Evolutionary conservation across 768 basidiomycete species (phyloP).

Genomic region (Pisolithus orientalis): DNA sequence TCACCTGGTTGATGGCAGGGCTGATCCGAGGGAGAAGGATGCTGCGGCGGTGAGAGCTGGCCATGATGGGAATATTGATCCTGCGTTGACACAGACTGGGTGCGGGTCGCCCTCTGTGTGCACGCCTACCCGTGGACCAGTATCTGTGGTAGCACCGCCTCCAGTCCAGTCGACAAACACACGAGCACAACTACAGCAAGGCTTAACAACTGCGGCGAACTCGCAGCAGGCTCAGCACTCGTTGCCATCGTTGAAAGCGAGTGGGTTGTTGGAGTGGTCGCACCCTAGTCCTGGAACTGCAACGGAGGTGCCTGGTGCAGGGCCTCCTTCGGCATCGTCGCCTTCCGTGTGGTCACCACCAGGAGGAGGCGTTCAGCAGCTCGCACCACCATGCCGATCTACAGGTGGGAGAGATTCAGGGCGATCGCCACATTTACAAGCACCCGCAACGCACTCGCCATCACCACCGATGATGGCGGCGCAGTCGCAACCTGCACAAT

Average conservation of each 20-base stretch:
- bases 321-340: slow-evolving; percentile 5
- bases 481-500: slow-evolving; percentile 6
- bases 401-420: slow-evolving; percentile 11
- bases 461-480: neutral
- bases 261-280: slow-evolving; percentile 58
- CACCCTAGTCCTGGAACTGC: slow-evolving; percentile 44
- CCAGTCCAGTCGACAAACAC: slow-evolving; percentile 3
- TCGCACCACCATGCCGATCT: slow-evolving; percentile 13
- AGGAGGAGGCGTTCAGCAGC: slow-evolving; percentile 13
- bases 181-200: neutral
- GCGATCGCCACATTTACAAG: slow-evolving; percentile 11
- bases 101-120: slow-evolving; percentile 6
- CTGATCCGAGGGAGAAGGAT: slow-evolving; percentile 23
- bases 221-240: slow-evolving; percentile 31
- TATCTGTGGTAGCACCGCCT: slow-evolving; percentile 12
- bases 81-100: slow-evolving; percentile 11
- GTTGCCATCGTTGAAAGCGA: slow-evolving; percentile 69
- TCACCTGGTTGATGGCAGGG: too few species aligned
- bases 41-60: slow-evolving; percentile 11
- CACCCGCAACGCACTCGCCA: neutral
- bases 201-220: slow-evolving; percentile 13
- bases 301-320: slow-evolving; percentile 15
- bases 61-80: slow-evolving; percentile 26
- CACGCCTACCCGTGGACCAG: slow-evolving; percentile 12
- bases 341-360: slow-evolving; percentile 16